These are phyloP conservation scores for Silene conica DNA, from an alignment of 148 eudicot genomes.

Conservation along the genomic window DNA sequence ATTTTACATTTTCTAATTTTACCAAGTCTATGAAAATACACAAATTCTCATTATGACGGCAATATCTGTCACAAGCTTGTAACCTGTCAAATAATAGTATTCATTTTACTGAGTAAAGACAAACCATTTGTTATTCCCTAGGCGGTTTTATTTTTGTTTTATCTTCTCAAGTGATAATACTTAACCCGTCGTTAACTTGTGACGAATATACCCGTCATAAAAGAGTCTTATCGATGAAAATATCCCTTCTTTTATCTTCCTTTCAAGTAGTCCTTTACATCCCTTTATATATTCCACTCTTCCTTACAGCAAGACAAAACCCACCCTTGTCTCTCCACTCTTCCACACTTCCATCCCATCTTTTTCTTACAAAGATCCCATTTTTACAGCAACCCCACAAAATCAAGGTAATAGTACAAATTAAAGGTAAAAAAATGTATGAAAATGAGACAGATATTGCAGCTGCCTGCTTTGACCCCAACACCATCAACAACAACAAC, in stretches of 20 bases:
- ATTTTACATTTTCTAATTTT: not conserved
- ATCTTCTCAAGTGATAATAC: too few species aligned
- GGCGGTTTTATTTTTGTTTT: too few species aligned
- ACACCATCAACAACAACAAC: conserved; percentile 21
- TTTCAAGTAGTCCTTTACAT: conserved; percentile 7
- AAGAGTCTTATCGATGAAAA: not conserved
- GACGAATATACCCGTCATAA: too few species aligned
- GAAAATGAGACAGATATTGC: conserved; percentile 27
- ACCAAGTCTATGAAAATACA: not conserved
- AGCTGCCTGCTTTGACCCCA: conserved; percentile 46
- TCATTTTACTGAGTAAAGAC: too few species aligned
- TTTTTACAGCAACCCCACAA: conserved; percentile 26
- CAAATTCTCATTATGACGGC: too few species aligned
- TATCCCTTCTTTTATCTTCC: not conserved
- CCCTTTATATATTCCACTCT: not conserved
- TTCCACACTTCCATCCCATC: conserved; percentile 5
- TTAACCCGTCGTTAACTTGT: too few species aligned
- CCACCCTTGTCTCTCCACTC: conserved; percentile 14
- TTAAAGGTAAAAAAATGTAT: conserved; percentile 32
- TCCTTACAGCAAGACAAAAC: conserved; percentile 25
- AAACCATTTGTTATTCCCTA: too few species aligned
- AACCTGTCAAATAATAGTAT: too few species aligned
- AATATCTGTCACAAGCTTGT: too few species aligned
- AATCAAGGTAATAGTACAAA: conserved; percentile 21
- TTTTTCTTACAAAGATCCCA: conserved; percentile 11